Conservation (phyloP, 129 eudicot species). For the Smallanthus sonchifolius region DNA sequence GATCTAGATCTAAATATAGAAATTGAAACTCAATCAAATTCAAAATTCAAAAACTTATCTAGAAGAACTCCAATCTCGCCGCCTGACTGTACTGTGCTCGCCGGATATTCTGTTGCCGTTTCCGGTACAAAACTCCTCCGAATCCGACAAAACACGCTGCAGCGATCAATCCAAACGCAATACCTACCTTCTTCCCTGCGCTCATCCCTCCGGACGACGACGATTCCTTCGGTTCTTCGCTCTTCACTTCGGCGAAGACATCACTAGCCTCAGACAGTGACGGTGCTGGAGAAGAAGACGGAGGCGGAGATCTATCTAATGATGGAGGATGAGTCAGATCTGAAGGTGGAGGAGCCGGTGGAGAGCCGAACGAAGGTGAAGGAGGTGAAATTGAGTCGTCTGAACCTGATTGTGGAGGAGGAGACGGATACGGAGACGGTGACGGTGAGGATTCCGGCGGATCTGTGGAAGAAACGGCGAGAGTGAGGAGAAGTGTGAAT, state of each 20-base stretch:
- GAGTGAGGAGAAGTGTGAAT: constrained; percentile 18
- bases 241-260: neutral
- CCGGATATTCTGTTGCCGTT: constrained; percentile 49
- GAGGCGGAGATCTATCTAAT: constrained; percentile 8
- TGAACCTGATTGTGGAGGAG: constrained; percentile 18
- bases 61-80: constrained; percentile 43
- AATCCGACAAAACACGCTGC: constrained; percentile 35
- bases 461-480: constrained; percentile 13
- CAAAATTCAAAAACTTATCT: constrained; percentile 16
- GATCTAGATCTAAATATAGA: constrained; percentile 22
- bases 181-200: constrained; percentile 53
- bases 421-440: constrained; percentile 38
- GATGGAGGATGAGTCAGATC: constrained; percentile 8
- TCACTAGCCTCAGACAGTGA: constrained; percentile 14
- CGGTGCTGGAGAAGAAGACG: constrained; percentile 10
- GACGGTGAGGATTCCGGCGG: constrained; percentile 29
- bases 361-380: neutral
- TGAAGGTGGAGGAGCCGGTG: constrained; percentile 15
- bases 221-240: constrained; percentile 13
- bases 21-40: constrained; percentile 6
- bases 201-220: constrained; percentile 39
- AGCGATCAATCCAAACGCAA: constrained; percentile 50
- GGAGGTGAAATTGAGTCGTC: constrained; percentile 14
- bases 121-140: constrained; percentile 48
- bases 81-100: constrained; percentile 52